A percentile compares a stretch with the other conserved stretches of the same genome.
Conservation (phyloP, 176 grass and related monocot genomes). For the Luzula sylvatica region DNA sequence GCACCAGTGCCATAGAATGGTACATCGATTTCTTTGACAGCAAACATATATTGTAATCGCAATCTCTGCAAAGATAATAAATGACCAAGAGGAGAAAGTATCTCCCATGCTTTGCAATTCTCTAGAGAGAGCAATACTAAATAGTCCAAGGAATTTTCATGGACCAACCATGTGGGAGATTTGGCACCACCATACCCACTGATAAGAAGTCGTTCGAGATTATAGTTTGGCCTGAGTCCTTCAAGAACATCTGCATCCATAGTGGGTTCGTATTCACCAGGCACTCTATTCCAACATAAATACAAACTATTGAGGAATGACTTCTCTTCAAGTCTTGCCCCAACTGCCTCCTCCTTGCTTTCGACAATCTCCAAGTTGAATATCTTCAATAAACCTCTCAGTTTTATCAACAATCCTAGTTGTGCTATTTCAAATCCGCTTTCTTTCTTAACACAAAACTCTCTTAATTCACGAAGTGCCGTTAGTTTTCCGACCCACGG, state of each 20-base stretch:
- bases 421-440: not conserved
- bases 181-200: conserved; percentile 1
- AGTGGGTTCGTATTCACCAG: not conserved
- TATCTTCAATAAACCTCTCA: conserved; percentile 4
- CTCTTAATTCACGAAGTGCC: not conserved
- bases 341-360: not conserved
- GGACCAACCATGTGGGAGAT: conserved; percentile 32
- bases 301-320: not conserved
- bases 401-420: not conserved
- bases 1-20: conserved; percentile 2
- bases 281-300: conserved; percentile 12
- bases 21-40: not conserved
- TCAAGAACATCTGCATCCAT: conserved; percentile 16
- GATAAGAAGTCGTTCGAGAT: conserved; percentile 22
- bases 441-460: not conserved
- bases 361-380: not conserved
- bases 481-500: conserved; percentile 1
- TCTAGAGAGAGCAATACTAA: conserved; percentile 23
- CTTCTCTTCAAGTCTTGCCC: conserved; percentile 23
- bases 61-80: conserved; percentile 11
- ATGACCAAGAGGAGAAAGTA: not conserved
- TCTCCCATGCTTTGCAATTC: conserved; percentile 6
- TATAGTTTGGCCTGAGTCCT: conserved; percentile 20
- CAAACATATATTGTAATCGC: not conserved
- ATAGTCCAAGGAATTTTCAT: not conserved